Evolutionary conservation across 495 filamentous ascomycete genomes (phyloP), one percentile per base, ranked within the genome.

Genomic region (Trichoderma parareesei): DNA sequence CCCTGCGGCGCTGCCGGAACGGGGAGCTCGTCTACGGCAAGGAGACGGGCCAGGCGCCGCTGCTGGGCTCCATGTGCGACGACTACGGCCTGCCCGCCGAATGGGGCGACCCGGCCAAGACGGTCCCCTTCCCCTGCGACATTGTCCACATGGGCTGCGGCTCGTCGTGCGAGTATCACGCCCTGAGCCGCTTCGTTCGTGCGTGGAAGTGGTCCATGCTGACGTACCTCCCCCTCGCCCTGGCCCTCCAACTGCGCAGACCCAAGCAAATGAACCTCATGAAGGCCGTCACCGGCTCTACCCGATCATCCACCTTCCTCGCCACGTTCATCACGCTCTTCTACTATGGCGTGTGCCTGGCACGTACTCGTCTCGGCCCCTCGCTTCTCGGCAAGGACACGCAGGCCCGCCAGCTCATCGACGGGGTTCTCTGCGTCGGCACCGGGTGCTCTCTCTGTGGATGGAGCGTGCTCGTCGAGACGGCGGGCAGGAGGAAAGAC

Each of bases 311-410:
- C 8, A 81, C 88, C 3, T 97, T 97, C 74, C 81, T 97, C 2
- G 91, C 87, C 1, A 79, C 88, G 0, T 96, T 95, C 73, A 88
- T 96, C 65, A 77, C 83, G 10, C 78, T 93, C 2, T 95, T 94
- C 68, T 97, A 93, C 76, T 96, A 96, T 73, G 85, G 86, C 38
- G 89, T 97, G 7, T 97, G 93, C 71, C 84, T 97, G 0, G 81
- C 88, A 3, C 84, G 93, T 41, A 93, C 89, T 3, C 79, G 89
- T n/a, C 62, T 97, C 9, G 92, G 93, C 0, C 93, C 93, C 2
- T 76, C 76, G 60, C 41, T 95, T 35, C 77, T 93, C 38, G 77
- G 81, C 18, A 75, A 70, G 2, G 79, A 84, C 48, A 76, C 74
- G 0, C 69, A 69, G 27, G 65, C 69, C 10, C 66, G 77, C 43